Percentiles rank a stretch among this genome's conserved stretches.
Evolutionary conservation across 1,284 basidiomycete genomes (phyloP).

Genomic region (Ceratobasidium sp.): DNA sequence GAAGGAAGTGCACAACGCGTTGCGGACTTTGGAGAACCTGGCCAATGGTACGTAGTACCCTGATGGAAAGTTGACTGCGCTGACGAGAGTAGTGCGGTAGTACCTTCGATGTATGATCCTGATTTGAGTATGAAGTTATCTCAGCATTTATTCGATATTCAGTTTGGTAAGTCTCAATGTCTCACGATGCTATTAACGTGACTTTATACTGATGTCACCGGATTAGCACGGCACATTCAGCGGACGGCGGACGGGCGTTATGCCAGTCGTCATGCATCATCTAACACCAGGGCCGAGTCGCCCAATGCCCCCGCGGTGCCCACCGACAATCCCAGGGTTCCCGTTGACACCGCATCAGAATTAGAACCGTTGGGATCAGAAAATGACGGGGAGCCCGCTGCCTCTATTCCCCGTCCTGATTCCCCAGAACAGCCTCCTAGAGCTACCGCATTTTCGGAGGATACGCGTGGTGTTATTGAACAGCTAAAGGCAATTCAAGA

Average conservation of each 20-base stretch:
- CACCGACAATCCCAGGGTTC: too few species aligned
- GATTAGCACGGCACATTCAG: neutral
- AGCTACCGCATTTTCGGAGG: too few species aligned
- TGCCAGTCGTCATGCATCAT: neutral
- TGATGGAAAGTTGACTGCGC: neutral
- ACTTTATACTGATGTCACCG: neutral
- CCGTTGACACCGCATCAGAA: too few species aligned
- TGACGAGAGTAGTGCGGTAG: neutral
- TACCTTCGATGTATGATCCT: conserved; percentile 28
- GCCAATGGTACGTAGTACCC: neutral
- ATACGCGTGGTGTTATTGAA: neutral
- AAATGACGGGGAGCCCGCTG: too few species aligned
- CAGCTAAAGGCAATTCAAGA: neutral
- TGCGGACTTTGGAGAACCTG: neutral
- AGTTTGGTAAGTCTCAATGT: neutral
- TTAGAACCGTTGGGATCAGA: too few species aligned
- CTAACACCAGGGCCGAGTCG: neutral
- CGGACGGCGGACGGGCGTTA: neutral
- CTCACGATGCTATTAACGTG: neutral
- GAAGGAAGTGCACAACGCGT: neutral
- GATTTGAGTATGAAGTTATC: conserved; percentile 35
- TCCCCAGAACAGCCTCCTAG: too few species aligned
- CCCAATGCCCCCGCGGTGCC: too few species aligned
- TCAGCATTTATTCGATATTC: conserved; percentile 28
- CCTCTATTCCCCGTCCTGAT: too few species aligned